Percentiles rank a stretch among this genome's conserved stretches.
These are phyloP conservation scores for Pulveroboletus sp. DNA, from an alignment of 768 basidiomycete genomes.

Conservation along the genomic window DNA sequence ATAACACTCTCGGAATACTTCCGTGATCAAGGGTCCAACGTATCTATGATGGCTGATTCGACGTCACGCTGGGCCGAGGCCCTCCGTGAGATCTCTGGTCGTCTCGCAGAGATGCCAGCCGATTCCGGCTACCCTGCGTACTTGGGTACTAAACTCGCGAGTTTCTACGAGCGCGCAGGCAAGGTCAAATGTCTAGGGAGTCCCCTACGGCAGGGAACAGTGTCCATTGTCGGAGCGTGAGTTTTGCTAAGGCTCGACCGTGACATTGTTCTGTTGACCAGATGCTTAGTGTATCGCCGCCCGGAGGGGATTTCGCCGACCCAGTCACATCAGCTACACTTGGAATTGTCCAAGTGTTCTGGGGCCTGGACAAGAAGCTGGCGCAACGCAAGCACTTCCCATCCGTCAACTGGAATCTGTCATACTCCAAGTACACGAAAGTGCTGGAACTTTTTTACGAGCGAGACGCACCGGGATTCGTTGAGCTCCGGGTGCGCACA, in stretches of 20 bases:
- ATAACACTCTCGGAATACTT: conserved; percentile 99
- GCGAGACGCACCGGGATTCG: conserved; percentile 85
- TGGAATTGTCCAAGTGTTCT: conserved; percentile 99
- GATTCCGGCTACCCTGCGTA: conserved; percentile 99
- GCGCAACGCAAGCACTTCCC: conserved; percentile 99
- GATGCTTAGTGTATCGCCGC: conserved; percentile 80
- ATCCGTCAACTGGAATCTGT: conserved; percentile 99
- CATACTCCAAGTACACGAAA: conserved; percentile 97
- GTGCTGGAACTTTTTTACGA: conserved; percentile 93
- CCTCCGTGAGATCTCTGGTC: conserved; percentile 97
- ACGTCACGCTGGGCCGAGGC: conserved; percentile 99
- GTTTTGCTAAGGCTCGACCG: conserved; percentile 31
- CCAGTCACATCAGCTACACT: conserved; percentile 97
- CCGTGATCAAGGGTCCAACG: conserved; percentile 97
- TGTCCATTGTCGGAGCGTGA: conserved; percentile 98
- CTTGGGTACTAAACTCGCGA: conserved; percentile 89
- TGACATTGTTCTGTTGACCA: conserved; percentile 7
- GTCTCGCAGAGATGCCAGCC: conserved; percentile 98
- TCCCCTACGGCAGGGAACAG: conserved; percentile 83
- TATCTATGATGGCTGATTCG: conserved; percentile 99
- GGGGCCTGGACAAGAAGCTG: conserved; percentile 99
- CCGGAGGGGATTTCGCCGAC: conserved; percentile 98
- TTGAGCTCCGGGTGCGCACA: conserved; percentile 84
- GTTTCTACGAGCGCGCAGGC: conserved; percentile 98
- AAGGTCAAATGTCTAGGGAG: conserved; percentile 91